A percentile compares a stretch with the other conserved stretches of the same genome.
These are phyloP conservation scores for Discostella pseudostelligera DNA, from an alignment of 108 stramenopile species.

Conservation along the genomic window DNA sequence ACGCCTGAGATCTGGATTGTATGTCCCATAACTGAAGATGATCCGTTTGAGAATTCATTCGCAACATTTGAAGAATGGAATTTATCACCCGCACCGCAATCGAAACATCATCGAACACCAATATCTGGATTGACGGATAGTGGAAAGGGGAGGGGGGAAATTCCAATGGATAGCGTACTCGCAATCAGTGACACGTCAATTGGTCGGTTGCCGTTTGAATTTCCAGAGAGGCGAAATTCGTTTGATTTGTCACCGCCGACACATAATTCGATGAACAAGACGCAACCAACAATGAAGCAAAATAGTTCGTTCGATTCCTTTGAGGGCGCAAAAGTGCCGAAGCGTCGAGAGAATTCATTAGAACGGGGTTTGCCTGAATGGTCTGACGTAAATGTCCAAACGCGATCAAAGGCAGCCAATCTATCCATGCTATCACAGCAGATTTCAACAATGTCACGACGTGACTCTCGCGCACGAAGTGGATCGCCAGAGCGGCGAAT, in stretches of 20 bases:
- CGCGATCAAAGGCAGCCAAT: slow-evolving; percentile 4
- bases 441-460: slow-evolving; percentile 1
- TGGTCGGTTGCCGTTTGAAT: no score
- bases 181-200: no score
- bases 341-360: background rate
- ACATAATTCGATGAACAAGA: background rate
- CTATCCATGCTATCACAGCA: slow-evolving; percentile 7
- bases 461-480: slow-evolving; percentile 5
- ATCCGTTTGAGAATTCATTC: slow-evolving; percentile 12
- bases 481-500: background rate
- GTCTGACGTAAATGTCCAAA: slow-evolving; percentile 6
- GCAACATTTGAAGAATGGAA: slow-evolving; percentile 12
- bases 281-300: background rate
- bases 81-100: background rate
- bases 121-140: background rate
- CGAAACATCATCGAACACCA: background rate
- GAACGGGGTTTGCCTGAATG: slow-evolving; percentile 2
- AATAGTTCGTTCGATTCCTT: background rate
- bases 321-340: background rate
- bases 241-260: background rate
- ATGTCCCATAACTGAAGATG: background rate
- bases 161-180: no score
- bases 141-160: background rate
- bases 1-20: slow-evolving; percentile 10
- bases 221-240: background rate